A percentile compares a stretch with the other conserved stretches of the same genome.
These are phyloP conservation scores for Trichoderma harzianum DNA, from an alignment of 2,329 filamentous ascomycete genomes.

Conservation along the genomic window DNA sequence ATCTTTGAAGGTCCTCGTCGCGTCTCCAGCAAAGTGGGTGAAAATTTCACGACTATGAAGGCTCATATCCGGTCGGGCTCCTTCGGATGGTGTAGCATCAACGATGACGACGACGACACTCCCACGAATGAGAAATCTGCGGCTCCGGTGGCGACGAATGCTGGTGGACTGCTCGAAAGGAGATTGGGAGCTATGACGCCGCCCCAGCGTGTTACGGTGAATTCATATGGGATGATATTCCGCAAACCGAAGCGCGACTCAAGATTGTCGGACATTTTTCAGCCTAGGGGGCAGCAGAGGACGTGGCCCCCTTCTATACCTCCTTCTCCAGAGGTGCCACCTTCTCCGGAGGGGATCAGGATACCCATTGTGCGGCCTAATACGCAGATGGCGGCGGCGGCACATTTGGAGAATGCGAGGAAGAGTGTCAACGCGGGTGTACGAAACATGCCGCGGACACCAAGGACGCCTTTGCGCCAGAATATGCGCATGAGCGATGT, in stretches of 20 bases:
- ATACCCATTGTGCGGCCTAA: background rate
- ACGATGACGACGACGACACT: conserved; percentile 18
- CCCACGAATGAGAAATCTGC: background rate
- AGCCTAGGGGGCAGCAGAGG: background rate
- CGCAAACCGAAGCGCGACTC: conserved; percentile 4
- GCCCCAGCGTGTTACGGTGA: conserved; percentile 3
- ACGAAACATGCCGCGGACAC: conserved; percentile 16
- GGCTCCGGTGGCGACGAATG: background rate
- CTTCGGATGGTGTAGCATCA: conserved; percentile 32
- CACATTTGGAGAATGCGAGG: conserved; percentile 13
- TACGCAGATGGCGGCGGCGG: conserved; percentile 19
- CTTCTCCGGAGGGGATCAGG: conserved; percentile 10
- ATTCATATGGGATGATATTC: conserved; percentile 15
- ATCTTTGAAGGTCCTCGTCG: background rate
- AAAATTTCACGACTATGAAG: conserved; percentile 35
- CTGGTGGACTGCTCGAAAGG: background rate
- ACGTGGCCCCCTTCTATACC: background rate
- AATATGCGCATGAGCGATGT: conserved; percentile 45
- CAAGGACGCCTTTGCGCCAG: conserved; percentile 19
- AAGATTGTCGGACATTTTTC: background rate
- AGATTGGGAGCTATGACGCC: background rate
- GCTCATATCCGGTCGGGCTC: background rate
- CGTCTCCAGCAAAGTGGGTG: background rate
- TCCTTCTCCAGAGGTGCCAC: conserved; percentile 3
- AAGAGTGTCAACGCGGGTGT: background rate